Evolutionary conservation across 2,329 filamentous ascomycete genomes (phyloP).

Genomic region (Coniochaeta sp.): DNA sequence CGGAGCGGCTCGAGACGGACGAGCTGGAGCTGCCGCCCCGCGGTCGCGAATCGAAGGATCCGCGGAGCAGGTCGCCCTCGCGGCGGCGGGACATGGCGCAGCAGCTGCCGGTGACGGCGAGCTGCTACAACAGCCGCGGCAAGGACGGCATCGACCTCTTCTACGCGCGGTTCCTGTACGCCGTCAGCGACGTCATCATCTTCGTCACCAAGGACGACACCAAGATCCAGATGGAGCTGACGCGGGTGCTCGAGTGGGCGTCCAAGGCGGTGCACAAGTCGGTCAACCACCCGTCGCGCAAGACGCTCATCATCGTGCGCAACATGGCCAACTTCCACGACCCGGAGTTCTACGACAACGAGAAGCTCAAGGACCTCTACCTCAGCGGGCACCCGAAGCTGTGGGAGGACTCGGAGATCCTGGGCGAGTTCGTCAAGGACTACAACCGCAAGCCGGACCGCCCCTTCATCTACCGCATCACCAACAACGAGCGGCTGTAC

Average conservation of each 20-base stretch:
- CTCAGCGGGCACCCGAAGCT: background rate
- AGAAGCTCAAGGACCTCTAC: slow-evolving; percentile 4
- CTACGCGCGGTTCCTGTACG: slow-evolving; percentile 15
- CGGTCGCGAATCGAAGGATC: background rate
- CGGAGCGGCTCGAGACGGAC: background rate
- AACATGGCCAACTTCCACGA: slow-evolving; percentile 7
- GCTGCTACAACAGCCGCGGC: background rate
- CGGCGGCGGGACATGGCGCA: background rate
- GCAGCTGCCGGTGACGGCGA: background rate
- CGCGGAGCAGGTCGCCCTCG: background rate
- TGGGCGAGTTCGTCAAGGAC: background rate
- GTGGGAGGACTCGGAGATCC: background rate
- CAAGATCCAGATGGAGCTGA: slow-evolving; percentile 5
- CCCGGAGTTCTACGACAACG: slow-evolving; percentile 7
- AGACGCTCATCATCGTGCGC: slow-evolving; percentile 14
- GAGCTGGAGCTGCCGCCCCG: background rate
- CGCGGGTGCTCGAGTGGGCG: slow-evolving; percentile 12
- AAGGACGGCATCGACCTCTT: slow-evolving; percentile 11
- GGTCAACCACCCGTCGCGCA: slow-evolving; percentile 12
- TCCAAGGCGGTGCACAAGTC: slow-evolving; percentile 11
- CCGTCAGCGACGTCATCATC: slow-evolving; percentile 16
- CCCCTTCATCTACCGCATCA: background rate
- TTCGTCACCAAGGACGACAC: slow-evolving; percentile 13
- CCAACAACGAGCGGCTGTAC: slow-evolving; percentile 2
- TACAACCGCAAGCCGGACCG: background rate